Base-by-base conservation (phyloP, 148 eudicot species). In the Chenopodium album region DNA sequence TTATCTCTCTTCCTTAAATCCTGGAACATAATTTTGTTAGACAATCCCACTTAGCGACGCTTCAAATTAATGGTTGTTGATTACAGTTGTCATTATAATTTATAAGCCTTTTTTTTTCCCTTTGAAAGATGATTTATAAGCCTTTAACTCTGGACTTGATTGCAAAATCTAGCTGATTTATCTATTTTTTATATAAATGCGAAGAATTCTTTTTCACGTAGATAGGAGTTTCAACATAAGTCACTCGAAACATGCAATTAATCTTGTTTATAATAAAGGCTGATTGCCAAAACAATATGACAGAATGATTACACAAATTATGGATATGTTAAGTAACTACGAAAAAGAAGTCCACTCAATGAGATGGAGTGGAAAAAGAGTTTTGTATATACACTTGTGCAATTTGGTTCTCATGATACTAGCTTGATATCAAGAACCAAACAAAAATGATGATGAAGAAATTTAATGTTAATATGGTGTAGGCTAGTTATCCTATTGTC, bases 361-460 rank as follows among this genome's bases (percentile, higher is more conserved):
- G 14, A 29, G 31, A 68, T 20, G 2, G 68, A 54, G 56, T 81
- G 79, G 76, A 54, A 56, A 76, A 68, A 68, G 22, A n/a, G 31
- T 48, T 67, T 70, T 66, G 59, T 80, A 80, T 69, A 37, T 76
- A 76, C 84, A 67, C 67, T 41, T 29, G 28, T 32, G 69, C 29
- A 67, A 67, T 82, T 54, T 75, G 76, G 79, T 41, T 68, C 80
- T 76, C 76, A 54, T 34, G 54, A 76, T 26, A 20, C 52, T 76
- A 3, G 17, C 28, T 34, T n/a, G 80, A 76, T 14, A 74, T 74
- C 44, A 44, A 82, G 84, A 66, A 82, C 79, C 79, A 81, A 75
- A 82, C 31, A 19, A 82, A 81, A 28, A 16, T 20, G 16, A 12
- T 8, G 9, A 12, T n/a, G 44, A 7, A 52, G 3, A 31, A 52